A percentile compares a stretch with the other conserved stretches of the same genome.
Conservation (phyloP, 805 yeast genomes). For the Yarrowia sp. region DNA sequence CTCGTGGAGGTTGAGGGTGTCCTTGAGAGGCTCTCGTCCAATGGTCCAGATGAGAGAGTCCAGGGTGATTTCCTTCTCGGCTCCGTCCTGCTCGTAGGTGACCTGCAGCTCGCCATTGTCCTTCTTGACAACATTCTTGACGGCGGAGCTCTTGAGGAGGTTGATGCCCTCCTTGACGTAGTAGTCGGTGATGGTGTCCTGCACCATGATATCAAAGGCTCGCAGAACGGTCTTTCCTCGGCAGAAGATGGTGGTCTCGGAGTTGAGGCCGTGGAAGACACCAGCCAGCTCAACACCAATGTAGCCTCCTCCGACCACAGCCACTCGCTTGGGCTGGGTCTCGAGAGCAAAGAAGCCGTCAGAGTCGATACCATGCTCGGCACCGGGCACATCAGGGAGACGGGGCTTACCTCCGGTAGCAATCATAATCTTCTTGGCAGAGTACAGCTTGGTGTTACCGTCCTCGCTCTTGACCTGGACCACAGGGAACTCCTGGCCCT, state of each 20-base stretch:
- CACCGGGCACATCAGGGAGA: constrained; percentile 73
- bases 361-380: constrained; percentile 77
- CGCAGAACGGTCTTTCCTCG: constrained; percentile 91
- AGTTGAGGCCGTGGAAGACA: constrained; percentile 81
- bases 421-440: constrained; percentile 79
- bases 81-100: constrained; percentile 42
- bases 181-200: constrained; percentile 71
- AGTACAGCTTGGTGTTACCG: constrained; percentile 46
- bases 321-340: constrained; percentile 85
- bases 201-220: constrained; percentile 79
- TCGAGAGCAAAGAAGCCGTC: constrained; percentile 86
- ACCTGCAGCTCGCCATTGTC: constrained; percentile 50
- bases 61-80: constrained; percentile 50
- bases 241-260: constrained; percentile 81
- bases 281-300: constrained; percentile 96
- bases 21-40: constrained; percentile 77
- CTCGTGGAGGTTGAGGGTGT: constrained; percentile 65
- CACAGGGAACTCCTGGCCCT: constrained; percentile 29
- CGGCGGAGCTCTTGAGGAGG: constrained; percentile 61
- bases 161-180: constrained; percentile 79
- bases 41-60: constrained; percentile 90
- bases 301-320: constrained; percentile 96
- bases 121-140: constrained; percentile 44
- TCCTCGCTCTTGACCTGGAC: constrained; percentile 78
- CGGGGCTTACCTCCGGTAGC: constrained; percentile 93